These are phyloP conservation scores for Schrenkiella parvula DNA, from an alignment of 345 rosid genomes.

Conservation along the genomic window DNA sequence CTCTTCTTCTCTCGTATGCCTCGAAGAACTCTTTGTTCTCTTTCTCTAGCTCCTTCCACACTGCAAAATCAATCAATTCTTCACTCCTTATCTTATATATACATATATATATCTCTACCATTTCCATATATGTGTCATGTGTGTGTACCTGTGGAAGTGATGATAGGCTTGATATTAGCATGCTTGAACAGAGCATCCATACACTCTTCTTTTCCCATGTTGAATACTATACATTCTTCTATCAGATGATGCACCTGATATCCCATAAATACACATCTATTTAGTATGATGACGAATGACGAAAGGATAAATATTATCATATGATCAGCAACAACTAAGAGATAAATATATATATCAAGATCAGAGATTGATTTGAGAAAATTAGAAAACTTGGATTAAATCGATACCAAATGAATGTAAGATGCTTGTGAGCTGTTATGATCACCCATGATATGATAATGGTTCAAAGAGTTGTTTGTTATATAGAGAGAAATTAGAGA, in stretches of 20 bases:
- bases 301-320: not conserved
- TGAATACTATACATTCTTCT: constrained; percentile 83
- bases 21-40: constrained; percentile 90
- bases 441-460: constrained; percentile 39
- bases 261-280: not conserved
- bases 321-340: not conserved
- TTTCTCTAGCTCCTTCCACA: constrained; percentile 92
- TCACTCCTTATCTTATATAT: not conserved
- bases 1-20: constrained; percentile 45
- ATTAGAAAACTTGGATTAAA: not conserved
- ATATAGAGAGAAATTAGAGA: not conserved
- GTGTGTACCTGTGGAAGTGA: constrained; percentile 73
- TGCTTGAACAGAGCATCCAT: constrained; percentile 84
- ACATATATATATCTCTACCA: not conserved
- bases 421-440: constrained; percentile 45
- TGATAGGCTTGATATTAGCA: constrained; percentile 77
- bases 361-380: not conserved
- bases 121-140: not conserved
- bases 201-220: constrained; percentile 91
- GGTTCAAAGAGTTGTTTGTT: not conserved
- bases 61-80: constrained; percentile 34
- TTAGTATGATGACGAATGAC: not conserved
- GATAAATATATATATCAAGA: not conserved
- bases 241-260: constrained; percentile 90
- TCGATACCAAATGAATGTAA: constrained; percentile 57